Percentiles rank a stretch among this genome's conserved stretches.
Conservation (phyloP, 345 rosid genomes). For the Bruguiera sexangula region DNA sequence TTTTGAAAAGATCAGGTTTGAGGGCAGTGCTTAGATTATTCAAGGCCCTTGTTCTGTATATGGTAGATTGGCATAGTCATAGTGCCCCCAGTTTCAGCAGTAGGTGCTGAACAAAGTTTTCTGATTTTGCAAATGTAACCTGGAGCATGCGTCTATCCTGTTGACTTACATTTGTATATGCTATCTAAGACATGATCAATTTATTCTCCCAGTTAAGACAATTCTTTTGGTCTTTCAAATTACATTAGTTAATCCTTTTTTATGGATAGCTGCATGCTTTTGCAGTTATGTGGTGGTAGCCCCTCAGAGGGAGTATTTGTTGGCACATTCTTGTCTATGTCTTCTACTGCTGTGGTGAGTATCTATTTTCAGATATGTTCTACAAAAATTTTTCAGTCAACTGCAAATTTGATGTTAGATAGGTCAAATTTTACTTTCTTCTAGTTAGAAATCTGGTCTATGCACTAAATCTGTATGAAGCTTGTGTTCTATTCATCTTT, state of each 20-base stretch:
- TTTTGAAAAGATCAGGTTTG: too few species aligned
- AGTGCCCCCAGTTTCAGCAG: too few species aligned
- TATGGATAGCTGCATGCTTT: constrained; percentile 16
- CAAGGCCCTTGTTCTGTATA: too few species aligned
- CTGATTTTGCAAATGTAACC: not conserved
- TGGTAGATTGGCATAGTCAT: too few species aligned
- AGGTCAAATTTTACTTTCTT: not conserved
- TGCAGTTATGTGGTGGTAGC: constrained; percentile 87
- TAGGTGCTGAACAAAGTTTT: too few species aligned
- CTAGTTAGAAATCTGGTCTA: not conserved
- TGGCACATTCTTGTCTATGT: constrained; percentile 86
- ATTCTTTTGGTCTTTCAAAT: not conserved
- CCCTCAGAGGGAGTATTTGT: constrained; percentile 90
- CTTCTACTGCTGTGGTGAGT: constrained; percentile 92
- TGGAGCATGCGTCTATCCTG: not conserved
- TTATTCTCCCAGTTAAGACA: not conserved
- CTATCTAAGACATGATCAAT: too few species aligned
- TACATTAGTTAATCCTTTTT: not conserved
- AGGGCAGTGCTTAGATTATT: too few species aligned
- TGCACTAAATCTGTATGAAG: not conserved
- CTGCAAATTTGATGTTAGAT: not conserved
- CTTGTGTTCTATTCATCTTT: not conserved
- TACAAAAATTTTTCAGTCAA: not conserved
- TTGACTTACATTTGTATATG: too few species aligned
- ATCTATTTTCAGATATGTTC: not conserved